phyloP scores from a whole-genome alignment of 352 stramenopile species.

The Pythium grandisporangium region DNA sequence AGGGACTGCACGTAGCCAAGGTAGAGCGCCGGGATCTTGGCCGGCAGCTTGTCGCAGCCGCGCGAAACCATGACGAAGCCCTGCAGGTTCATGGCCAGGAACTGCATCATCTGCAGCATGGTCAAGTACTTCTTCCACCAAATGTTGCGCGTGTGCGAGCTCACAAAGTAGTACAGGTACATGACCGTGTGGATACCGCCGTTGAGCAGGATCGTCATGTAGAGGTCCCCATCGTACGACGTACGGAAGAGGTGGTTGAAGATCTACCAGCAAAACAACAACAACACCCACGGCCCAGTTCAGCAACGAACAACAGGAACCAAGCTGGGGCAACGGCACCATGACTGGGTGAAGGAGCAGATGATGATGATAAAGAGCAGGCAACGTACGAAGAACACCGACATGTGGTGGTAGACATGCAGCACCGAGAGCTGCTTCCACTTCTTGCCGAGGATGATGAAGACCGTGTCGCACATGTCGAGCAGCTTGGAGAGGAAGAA shows the following conservation, averaged over 20 bases:
- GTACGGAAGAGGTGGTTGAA: constrained; percentile 90
- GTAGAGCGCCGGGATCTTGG: constrained; percentile 67
- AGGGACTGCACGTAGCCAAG: constrained; percentile 92
- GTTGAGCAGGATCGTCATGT: constrained; percentile 92
- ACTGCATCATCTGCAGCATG: constrained; percentile 89
- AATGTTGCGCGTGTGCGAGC: constrained; percentile 91
- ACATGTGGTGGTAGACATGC: constrained; percentile 94
- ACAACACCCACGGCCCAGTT: neutral
- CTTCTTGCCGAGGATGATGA: constrained; percentile 97
- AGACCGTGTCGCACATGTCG: constrained; percentile 92
- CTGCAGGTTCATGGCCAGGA: constrained; percentile 56
- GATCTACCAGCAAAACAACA: constrained; percentile 23
- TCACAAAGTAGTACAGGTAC: constrained; percentile 97
- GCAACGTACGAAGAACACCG: constrained; percentile 77
- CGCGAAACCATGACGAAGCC: constrained; percentile 40
- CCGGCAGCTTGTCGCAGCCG: constrained; percentile 57
- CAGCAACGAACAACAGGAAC: neutral
- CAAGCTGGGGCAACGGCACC: too few relatives aligned
- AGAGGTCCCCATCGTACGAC: constrained; percentile 91
- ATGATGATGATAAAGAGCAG: neutral
- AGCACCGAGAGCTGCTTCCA: constrained; percentile 93
- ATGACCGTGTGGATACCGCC: constrained; percentile 95
- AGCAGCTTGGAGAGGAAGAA: constrained; percentile 98
- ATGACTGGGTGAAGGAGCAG: too few relatives aligned
- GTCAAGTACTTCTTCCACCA: constrained; percentile 95